These are phyloP conservation scores for Pseudogymnoascus destructans DNA, from an alignment of 2,329 filamentous ascomycete genomes.

Conservation along the genomic window DNA sequence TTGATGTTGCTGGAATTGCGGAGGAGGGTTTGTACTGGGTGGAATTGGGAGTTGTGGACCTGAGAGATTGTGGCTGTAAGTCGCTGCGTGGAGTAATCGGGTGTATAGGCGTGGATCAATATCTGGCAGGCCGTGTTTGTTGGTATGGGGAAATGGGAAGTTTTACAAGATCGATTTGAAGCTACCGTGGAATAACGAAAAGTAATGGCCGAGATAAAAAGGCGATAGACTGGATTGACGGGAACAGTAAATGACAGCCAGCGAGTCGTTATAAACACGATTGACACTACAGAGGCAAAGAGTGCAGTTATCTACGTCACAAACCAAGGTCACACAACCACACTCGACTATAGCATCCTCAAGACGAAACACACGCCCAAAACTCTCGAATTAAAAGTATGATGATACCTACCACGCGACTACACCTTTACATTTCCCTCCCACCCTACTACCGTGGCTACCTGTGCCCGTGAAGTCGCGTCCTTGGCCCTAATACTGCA, in stretches of 20 bases:
- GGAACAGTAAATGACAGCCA: background rate
- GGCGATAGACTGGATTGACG: too few species aligned
- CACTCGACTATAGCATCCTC: background rate
- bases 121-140: background rate
- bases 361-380: background rate
- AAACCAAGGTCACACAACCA: background rate
- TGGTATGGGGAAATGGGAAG: background rate
- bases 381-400: background rate
- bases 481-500: background rate
- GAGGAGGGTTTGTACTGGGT: background rate
- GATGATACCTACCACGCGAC: background rate
- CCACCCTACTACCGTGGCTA: background rate
- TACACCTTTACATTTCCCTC: background rate
- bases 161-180: background rate
- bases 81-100: background rate
- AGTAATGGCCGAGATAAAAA: too few species aligned
- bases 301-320: background rate
- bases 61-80: background rate
- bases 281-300: background rate
- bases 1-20: background rate
- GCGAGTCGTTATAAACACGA: background rate
- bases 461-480: background rate
- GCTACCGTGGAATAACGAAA: background rate
- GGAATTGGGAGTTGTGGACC: background rate
- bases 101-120: background rate